Evolutionary conservation across 2,329 filamentous ascomycete species (phyloP).

Genomic region (Claviceps cyperi): DNA sequence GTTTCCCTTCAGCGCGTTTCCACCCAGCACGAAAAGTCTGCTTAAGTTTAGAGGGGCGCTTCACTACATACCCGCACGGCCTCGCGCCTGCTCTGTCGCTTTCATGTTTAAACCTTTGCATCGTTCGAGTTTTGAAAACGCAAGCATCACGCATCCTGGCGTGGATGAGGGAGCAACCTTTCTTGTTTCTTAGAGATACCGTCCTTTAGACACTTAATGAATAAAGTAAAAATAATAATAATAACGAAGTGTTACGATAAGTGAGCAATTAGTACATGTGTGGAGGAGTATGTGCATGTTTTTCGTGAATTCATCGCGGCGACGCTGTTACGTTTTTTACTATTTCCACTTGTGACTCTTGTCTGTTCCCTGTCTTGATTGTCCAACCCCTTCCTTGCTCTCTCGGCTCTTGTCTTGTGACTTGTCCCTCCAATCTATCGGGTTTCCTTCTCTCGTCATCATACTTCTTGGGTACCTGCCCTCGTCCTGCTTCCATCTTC

Average conservation of each 20-base stretch:
- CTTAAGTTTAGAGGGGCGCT: constrained; percentile 32
- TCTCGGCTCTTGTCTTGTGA: too few species aligned
- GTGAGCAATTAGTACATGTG: neutral
- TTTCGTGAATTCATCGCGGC: too few species aligned
- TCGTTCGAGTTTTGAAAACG: constrained; percentile 20
- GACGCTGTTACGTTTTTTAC: too few species aligned
- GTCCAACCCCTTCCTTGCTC: too few species aligned
- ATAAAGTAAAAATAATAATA: constrained; percentile 21
- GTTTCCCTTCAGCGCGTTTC: constrained; percentile 82
- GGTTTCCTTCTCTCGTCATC: too few species aligned
- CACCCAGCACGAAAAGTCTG: constrained; percentile 80
- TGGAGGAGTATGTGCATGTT: too few species aligned
- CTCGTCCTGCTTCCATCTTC: too few species aligned
- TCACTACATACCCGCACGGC: constrained; percentile 25
- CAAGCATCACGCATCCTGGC: constrained; percentile 20
- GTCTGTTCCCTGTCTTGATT: too few species aligned
- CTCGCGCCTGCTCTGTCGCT: constrained; percentile 22
- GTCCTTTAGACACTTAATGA: constrained; percentile 28
- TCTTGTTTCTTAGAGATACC: constrained; percentile 23
- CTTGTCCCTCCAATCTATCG: too few species aligned
- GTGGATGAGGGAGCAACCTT: constrained; percentile 21
- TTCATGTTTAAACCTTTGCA: constrained; percentile 26
- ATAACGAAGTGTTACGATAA: neutral
- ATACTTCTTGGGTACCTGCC: too few species aligned
- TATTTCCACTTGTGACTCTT: too few species aligned